phyloP scores from a whole-genome alignment of 345 rosid genomes.

The Syzygium aromaticum region DNA sequence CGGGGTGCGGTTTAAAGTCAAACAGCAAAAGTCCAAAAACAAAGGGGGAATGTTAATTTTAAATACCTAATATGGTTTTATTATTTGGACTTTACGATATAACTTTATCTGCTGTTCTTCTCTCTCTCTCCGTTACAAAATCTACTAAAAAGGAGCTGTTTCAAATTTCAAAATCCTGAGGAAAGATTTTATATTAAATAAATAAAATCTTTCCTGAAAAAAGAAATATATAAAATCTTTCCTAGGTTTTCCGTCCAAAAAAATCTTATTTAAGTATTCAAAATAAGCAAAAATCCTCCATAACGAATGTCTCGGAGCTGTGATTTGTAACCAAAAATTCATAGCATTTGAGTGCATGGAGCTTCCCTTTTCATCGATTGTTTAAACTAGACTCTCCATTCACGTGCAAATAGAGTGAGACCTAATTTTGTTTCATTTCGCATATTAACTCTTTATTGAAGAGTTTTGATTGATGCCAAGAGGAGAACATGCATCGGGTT shows the following conservation, averaged over 20 bases:
- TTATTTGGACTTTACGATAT: not conserved
- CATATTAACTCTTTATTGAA: not conserved
- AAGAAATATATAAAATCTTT: not conserved
- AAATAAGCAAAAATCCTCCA: not conserved
- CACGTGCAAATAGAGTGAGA: too few relatives aligned
- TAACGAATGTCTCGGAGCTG: not conserved
- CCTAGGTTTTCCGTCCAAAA: not conserved
- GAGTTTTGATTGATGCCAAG: not conserved
- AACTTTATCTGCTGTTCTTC: not conserved
- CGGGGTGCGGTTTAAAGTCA: not conserved
- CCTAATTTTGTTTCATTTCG: not conserved
- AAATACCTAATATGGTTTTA: not conserved
- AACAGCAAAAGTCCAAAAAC: not conserved
- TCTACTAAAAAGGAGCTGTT: not conserved
- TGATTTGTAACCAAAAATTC: not conserved
- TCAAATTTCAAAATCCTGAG: not conserved
- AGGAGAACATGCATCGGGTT: not conserved
- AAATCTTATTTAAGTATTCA: not conserved
- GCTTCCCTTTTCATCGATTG: not conserved
- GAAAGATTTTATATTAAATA: not conserved
- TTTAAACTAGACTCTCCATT: too few relatives aligned
- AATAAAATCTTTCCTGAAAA: not conserved
- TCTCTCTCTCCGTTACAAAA: slow-evolving; percentile 10
- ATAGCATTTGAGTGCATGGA: not conserved
- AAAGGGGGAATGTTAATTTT: not conserved